A percentile compares a stretch with the other conserved stretches of the same genome.
Evolutionary conservation across 768 basidiomycete species (phyloP).

Genomic region (Boletus eberwhitei): DNA sequence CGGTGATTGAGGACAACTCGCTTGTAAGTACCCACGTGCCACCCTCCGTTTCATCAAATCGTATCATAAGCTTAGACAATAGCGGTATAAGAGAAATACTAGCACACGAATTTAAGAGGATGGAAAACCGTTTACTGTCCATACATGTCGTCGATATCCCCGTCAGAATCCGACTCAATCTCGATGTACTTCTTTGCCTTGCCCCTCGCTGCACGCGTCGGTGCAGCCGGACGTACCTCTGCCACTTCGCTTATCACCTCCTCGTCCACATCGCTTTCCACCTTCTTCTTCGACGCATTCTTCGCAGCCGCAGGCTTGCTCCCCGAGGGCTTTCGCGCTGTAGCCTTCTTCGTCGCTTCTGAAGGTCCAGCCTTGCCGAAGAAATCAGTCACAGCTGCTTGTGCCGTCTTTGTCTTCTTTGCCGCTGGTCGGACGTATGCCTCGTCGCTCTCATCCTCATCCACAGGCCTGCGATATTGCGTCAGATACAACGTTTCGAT

Average conservation of each 20-base stretch:
- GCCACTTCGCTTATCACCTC: slow-evolving; percentile 40
- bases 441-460: slow-evolving; percentile 40
- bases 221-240: slow-evolving; percentile 39
- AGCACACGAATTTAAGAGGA: not conserved
- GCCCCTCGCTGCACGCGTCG: slow-evolving; percentile 47
- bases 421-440: slow-evolving; percentile 41
- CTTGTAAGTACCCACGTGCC: slow-evolving; percentile 17
- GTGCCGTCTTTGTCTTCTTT: slow-evolving; percentile 49
- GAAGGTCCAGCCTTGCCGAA: slow-evolving; percentile 45
- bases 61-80: not conserved
- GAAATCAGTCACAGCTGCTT: slow-evolving; percentile 55
- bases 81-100: not conserved
- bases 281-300: slow-evolving; percentile 42
- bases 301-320: slow-evolving; percentile 58
- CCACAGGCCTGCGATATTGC: slow-evolving; percentile 20
- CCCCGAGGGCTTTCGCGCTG: slow-evolving; percentile 51
- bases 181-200: slow-evolving; percentile 63
- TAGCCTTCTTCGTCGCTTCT: slow-evolving; percentile 38
- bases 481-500: slow-evolving; percentile 11
- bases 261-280: slow-evolving; percentile 45
- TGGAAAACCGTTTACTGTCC: slow-evolving; percentile 20
- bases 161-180: slow-evolving; percentile 47
- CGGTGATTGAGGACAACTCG: slow-evolving; percentile 2
- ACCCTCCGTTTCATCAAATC: not conserved
- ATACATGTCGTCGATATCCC: slow-evolving; percentile 45